Evolutionary conservation across 805 yeast species (phyloP), one percentile per base, ranked within the genome.

Genomic region (Blastobotrys americana): DNA sequence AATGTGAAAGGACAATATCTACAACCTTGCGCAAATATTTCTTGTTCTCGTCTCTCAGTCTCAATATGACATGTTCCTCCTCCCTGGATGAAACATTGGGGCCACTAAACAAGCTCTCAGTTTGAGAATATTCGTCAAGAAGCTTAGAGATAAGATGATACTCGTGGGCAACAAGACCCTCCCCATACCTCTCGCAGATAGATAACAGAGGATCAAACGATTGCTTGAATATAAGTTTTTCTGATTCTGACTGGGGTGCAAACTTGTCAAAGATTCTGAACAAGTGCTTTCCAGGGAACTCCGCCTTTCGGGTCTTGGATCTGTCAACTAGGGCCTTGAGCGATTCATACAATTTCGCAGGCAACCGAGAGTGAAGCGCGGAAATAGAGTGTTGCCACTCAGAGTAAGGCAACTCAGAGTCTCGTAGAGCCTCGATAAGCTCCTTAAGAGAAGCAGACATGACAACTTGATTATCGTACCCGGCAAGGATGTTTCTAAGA

Each of bases 381-480:
- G 96, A 86, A 31, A 83, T 78, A 55, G 82, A 84, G 56, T 78
- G 74, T 46, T 66, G 68, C 98, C 98, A 93, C 70, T 88, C 95
- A 28, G 95, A 83, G 66, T 78, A 93, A 42, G 99, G 99, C 59
- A 93, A 73, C 48, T 82, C 80, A 40, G 80, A 82, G 59, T 87
- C 78, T 60, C 83, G 78, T 67, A 94, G 71, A 13, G 84, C 80
- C 44, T 75, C 80, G 50, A 84, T 74, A 56, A 89, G 71, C 48
- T 74, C 79, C 58, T 79, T 77, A 58, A 93, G 75, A 25, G 96
- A 83, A 13, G 84, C 71, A 55, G 81, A 82, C 95, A 93, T 78
- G 51, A 89, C 85, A 52, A 87, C 94, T 70, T 90, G 97, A 68
- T 93, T 90, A 64, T 94, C 98, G 58, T 77, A 93, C 52, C 99